Evolutionary conservation across 148 eudicot genomes (phyloP), one percentile per base, ranked within the genome.

Genomic region (Rhododendron kiyosumense): DNA sequence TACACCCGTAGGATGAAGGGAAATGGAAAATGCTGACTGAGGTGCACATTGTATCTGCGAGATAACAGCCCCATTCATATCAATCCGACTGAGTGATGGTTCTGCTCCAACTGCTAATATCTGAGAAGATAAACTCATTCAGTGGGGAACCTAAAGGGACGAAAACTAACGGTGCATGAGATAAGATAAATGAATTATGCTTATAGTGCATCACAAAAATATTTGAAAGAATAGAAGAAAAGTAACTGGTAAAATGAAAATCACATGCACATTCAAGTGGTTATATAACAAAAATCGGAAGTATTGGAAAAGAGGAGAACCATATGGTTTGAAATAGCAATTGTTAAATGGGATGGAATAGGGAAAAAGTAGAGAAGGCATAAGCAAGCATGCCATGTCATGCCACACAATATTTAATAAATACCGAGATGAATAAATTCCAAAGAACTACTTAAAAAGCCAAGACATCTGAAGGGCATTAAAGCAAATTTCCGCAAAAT

Each of bases 41-140:
- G 99, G 96, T 83, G 98, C 98, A 87, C 98, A 95, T 81, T 89
- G 92, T 85, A 95, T 95, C 89, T 92, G 94, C 65, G 99, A 95
- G 26, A 95, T 91, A 88, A 91, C 84, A 87, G 83, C 92, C 87
- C 98, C 99, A 84, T 91, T 91, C 93, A 95, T 93, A 90, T 95
- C 95, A 88, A 88, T 91, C 81, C 99, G 95, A 86, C 90, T 93
- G 76, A 97, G 95, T 54, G 91, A 61, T 57, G 99, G 95, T 86
- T 94, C 92, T 79, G 98, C 93, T 89, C 99, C 99, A 90, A 97
- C 99, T 78, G 96, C 91, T 89, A 95, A 81, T 87, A 97, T 91
- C 99, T 97, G 96, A 81, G 59, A 85, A 77, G 45, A 69, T 20
- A 54, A 63, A 67, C 28, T 49, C 52, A 24, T 52, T 74, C 48